Percentiles rank a stretch among this genome's conserved stretches.
Conservation (phyloP, 2,329 filamentous ascomycete genomes). For the Pyrenochaeta sp. region DNA sequence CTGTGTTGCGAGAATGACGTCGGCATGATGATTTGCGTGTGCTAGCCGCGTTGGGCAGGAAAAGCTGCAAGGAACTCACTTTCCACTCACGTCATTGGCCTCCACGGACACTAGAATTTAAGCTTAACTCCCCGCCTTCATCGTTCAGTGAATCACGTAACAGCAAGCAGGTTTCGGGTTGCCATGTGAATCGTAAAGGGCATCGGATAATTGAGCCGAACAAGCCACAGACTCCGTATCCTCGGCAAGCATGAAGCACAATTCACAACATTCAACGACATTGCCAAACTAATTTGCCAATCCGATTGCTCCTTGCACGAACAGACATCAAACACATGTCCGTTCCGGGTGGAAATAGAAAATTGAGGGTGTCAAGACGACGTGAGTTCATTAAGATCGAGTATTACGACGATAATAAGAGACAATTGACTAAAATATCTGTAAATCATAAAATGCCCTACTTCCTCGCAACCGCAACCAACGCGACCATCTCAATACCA, state of each 20-base stretch:
- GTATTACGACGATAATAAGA: too few relatives aligned
- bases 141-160: background rate
- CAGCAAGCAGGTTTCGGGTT: background rate
- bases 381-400: too few relatives aligned
- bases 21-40: slow-evolving; percentile 2
- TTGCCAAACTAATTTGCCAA: too few relatives aligned
- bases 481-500: slow-evolving; percentile 12
- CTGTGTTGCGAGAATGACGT: slow-evolving; percentile 5
- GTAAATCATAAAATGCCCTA: background rate
- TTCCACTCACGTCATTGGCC: slow-evolving; percentile 4
- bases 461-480: slow-evolving; percentile 17
- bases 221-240: background rate
- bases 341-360: too few relatives aligned
- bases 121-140: slow-evolving; percentile 2
- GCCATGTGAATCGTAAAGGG: background rate
- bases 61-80: slow-evolving; percentile 1
- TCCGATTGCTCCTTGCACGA: too few relatives aligned
- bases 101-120: background rate
- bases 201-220: background rate
- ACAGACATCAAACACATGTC: too few relatives aligned
- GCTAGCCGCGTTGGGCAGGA: background rate
- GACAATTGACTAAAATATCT: too few relatives aligned
- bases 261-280: too few relatives aligned
- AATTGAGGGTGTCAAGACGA: too few relatives aligned
- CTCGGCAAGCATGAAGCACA: background rate